Conservation (phyloP, 768 basidiomycete species). For the Tricholoma sp. region DNA sequence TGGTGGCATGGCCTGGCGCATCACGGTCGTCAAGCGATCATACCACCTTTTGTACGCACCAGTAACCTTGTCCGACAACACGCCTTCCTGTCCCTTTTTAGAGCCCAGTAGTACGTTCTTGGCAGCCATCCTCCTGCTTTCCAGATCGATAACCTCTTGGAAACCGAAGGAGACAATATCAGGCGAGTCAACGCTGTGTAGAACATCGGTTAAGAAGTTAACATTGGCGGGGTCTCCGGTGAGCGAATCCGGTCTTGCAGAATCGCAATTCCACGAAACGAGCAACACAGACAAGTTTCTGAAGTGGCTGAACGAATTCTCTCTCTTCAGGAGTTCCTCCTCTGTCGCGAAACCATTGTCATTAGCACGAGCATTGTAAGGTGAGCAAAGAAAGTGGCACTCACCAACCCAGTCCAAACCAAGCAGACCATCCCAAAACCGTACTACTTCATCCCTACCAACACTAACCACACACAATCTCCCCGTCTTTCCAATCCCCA, state of each 20-base stretch:
- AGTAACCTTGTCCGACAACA: slow-evolving; percentile 78
- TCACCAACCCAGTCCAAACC: slow-evolving; percentile 83
- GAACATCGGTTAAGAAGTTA: slow-evolving; percentile 72
- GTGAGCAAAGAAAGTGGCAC: slow-evolving; percentile 21
- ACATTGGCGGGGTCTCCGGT: slow-evolving; percentile 62
- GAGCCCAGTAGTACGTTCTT: slow-evolving; percentile 83
- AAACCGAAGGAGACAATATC: slow-evolving; percentile 94
- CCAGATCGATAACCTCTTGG: slow-evolving; percentile 96
- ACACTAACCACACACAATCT: slow-evolving; percentile 69
- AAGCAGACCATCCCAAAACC: slow-evolving; percentile 88
- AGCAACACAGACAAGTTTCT: slow-evolving; percentile 73
- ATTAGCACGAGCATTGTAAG: not conserved
- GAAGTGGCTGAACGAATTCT: slow-evolving; percentile 75
- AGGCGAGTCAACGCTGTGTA: slow-evolving; percentile 68
- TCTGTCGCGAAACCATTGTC: slow-evolving; percentile 38
- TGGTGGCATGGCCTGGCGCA: slow-evolving; percentile 69
- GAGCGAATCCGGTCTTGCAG: slow-evolving; percentile 76
- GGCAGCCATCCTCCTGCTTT: slow-evolving; percentile 86
- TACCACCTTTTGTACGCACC: slow-evolving; percentile 87
- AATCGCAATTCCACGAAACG: slow-evolving; percentile 92
- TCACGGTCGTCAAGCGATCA: slow-evolving; percentile 68
- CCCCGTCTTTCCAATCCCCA: slow-evolving; percentile 64
- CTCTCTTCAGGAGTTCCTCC: slow-evolving; percentile 67
- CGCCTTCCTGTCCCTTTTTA: slow-evolving; percentile 50
- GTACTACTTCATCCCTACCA: slow-evolving; percentile 67